Base-by-base conservation (phyloP, 129 eudicot genomes). In the Helianthus tuberosus region DNA sequence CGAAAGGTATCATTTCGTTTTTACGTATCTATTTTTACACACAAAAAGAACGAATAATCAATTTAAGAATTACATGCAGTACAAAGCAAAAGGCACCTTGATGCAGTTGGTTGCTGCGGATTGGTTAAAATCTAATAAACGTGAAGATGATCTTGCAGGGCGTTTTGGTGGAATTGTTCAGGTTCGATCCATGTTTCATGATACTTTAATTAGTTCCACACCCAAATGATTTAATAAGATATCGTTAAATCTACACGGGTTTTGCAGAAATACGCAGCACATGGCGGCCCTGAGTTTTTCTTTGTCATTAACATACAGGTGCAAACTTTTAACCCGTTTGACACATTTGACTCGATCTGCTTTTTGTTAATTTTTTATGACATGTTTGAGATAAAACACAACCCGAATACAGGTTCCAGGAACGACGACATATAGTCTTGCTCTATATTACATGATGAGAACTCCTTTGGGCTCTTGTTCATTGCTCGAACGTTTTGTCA, bases 71-170 rank as follows among this genome's bases (percentile, higher is more conserved):
- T 11, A 23, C 36, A 0, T 58, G 64, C 80, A 91, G 98, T 73
- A 84, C 46, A 89, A 92, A 85, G 96, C 96, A 29, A 87, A 84
- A 68, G 84, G 89, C 47, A 83, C 91, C 11, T 62, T 92, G 86
- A 79, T 92, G 94, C 75, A 92, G 80, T 74, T 87, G 85, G 82
- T 92, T 25, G 98, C 80, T 58, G 98, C 96, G 15, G 98, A 92
- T 67, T 92, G 98, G 98, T 43, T 92, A 48, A 79, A 77, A 82
- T 92, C 96, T 12, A 81, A 89, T 75, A 89, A 87, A 70, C 96
- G 94, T 12, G 98, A 92, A 86, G 96, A 92, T 76, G 87, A 92
- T 77, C 86, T 92, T 72, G 91, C 84, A 20, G 85, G 92, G 47
- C 91, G 95, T 59, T 83, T 77, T 60, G 94, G 96, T 27, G 77